These are phyloP conservation scores for Colletotrichum spaethianum DNA, from an alignment of 2,329 filamentous ascomycete genomes.

Conservation along the genomic window DNA sequence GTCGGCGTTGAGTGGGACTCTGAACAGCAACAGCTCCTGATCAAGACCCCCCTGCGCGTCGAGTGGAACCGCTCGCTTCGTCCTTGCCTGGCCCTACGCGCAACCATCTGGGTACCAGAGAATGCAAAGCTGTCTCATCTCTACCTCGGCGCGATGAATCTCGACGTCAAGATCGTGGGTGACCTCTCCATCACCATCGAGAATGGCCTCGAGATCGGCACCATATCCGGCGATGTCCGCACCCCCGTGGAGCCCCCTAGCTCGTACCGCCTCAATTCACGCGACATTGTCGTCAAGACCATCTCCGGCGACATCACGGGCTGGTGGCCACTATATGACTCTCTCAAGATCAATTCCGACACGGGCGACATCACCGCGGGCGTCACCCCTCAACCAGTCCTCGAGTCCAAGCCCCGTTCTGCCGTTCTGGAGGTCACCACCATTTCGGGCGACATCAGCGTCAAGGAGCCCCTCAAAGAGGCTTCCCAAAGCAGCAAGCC, in stretches of 20 bases:
- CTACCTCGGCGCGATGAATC: slow-evolving; percentile 53
- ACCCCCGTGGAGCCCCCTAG: slow-evolving; percentile 48
- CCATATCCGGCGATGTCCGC: slow-evolving; percentile 56
- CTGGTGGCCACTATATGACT: slow-evolving; percentile 66
- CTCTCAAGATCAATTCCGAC: slow-evolving; percentile 59
- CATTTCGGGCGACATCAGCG: slow-evolving; percentile 59
- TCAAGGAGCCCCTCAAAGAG: slow-evolving; percentile 57
- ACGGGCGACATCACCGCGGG: slow-evolving; percentile 60
- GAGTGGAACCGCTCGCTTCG: slow-evolving; percentile 46
- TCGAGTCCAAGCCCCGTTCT: slow-evolving; percentile 51
- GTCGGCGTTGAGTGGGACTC: slow-evolving; percentile 52
- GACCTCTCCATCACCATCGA: slow-evolving; percentile 55
- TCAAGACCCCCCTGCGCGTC: slow-evolving; percentile 56
- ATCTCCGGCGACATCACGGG: slow-evolving; percentile 61
- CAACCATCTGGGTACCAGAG: slow-evolving; percentile 63
- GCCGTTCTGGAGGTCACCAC: slow-evolving; percentile 59
- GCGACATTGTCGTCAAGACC: slow-evolving; percentile 58
- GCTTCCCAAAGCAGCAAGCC: slow-evolving; percentile 42
- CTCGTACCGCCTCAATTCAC: slow-evolving; percentile 59
- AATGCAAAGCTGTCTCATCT: slow-evolving; percentile 55
- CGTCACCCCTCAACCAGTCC: slow-evolving; percentile 58
- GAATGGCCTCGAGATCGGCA: slow-evolving; percentile 50
- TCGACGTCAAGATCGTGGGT: slow-evolving; percentile 57
- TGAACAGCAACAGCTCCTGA: slow-evolving; percentile 53
- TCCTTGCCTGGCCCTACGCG: slow-evolving; percentile 64